Conservation (phyloP, 2,329 filamentous ascomycete species). For the Corynespora cassiicola region DNA sequence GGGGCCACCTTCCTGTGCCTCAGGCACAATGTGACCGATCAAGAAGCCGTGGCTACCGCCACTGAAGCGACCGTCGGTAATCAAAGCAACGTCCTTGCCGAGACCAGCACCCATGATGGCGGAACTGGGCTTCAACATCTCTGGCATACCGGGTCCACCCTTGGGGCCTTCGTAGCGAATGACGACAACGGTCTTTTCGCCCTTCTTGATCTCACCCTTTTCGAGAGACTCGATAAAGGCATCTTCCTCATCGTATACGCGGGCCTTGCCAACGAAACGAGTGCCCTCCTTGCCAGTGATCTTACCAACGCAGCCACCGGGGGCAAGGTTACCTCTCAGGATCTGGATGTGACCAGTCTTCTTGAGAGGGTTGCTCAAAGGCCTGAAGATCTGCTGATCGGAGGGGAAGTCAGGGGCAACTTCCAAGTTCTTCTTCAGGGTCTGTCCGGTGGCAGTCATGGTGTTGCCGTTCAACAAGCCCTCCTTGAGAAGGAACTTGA, state of each 20-base stretch:
- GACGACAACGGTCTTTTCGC: constrained; percentile 77
- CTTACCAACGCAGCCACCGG: constrained; percentile 74
- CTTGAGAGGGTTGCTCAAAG: constrained; percentile 74
- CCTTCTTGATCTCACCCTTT: constrained; percentile 72
- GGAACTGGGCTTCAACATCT: constrained; percentile 75
- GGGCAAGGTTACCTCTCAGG: constrained; percentile 71
- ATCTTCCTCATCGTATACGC: constrained; percentile 74
- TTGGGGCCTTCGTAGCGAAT: constrained; percentile 78
- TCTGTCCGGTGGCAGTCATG: constrained; percentile 59
- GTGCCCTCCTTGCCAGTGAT: constrained; percentile 79
- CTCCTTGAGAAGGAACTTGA: constrained; percentile 58
- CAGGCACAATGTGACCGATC: constrained; percentile 86
- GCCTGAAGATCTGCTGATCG: constrained; percentile 74
- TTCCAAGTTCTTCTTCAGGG: constrained; percentile 57
- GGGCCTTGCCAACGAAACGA: constrained; percentile 71
- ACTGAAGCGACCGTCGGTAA: constrained; percentile 78
- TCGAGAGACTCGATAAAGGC: constrained; percentile 73
- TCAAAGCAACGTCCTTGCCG: constrained; percentile 74
- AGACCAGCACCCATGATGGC: constrained; percentile 78
- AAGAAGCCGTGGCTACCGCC: constrained; percentile 87
- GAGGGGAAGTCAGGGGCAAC: constrained; percentile 68
- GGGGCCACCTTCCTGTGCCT: constrained; percentile 84
- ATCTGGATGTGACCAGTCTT: constrained; percentile 76
- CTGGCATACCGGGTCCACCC: constrained; percentile 76
- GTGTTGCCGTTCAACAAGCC: constrained; percentile 55